A percentile compares a stretch with the other conserved stretches of the same genome.
Evolutionary conservation across 2,329 filamentous ascomycete species (phyloP).

Genomic region (Colletotrichum lini): DNA sequence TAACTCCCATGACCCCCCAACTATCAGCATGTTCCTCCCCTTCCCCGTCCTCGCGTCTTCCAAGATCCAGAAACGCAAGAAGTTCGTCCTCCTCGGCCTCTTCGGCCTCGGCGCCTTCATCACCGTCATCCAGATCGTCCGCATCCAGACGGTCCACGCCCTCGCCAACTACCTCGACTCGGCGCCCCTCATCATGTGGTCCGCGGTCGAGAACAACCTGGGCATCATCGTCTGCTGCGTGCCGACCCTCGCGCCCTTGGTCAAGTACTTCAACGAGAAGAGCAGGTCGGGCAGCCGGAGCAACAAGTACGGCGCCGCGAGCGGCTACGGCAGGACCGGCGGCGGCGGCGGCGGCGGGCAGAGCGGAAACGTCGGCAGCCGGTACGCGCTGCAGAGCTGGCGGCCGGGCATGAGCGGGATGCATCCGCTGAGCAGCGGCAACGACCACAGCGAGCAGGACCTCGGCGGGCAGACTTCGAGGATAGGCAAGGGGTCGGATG

Average conservation of each 20-base stretch:
- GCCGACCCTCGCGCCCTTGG: conserved; percentile 60
- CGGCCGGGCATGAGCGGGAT: conserved; percentile 45
- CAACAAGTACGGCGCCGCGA: conserved; percentile 42
- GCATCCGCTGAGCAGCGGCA: conserved; percentile 43
- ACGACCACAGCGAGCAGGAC: conserved; percentile 29
- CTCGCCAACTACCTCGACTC: conserved; percentile 62
- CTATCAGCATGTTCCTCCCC: conserved; percentile 56
- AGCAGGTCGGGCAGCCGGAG: conserved; percentile 40
- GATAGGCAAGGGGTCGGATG: conserved; percentile 22
- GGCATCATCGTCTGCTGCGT: conserved; percentile 61
- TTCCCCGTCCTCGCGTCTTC: conserved; percentile 57
- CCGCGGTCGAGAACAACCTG: conserved; percentile 60
- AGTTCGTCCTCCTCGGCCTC: conserved; percentile 58
- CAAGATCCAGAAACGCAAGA: conserved; percentile 57
- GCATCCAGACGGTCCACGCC: conserved; percentile 62
- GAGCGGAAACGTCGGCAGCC: conserved; percentile 26
- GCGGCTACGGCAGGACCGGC: conserved; percentile 37
- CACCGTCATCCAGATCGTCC: conserved; percentile 65
- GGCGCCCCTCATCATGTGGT: conserved; percentile 61
- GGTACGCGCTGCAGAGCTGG: conserved; percentile 50
- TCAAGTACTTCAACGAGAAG: conserved; percentile 54
- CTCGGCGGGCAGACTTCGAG: conserved; percentile 16
- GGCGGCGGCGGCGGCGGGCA: neutral
- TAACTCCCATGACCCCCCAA: neutral
- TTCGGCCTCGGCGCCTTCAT: conserved; percentile 66